phyloP scores from a whole-genome alignment of 1,139 yeast genomes.

The Candida tetrigidarum region DNA sequence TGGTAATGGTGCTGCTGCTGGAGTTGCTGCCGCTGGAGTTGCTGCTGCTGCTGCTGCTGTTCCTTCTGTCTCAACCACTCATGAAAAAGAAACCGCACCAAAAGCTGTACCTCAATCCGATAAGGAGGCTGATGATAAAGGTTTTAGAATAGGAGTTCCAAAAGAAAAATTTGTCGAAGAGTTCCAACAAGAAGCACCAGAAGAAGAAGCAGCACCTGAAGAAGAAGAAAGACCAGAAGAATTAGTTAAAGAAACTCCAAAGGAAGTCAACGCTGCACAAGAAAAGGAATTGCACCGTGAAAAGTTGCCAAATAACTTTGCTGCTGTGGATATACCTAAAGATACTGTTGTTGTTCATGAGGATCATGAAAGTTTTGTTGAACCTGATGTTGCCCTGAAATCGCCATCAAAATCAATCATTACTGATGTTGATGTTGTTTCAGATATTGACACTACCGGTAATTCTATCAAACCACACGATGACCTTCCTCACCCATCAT shows the following conservation, averaged over 20 bases:
- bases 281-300: background rate
- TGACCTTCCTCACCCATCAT: constrained; percentile 6
- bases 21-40: too few species aligned
- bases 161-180: constrained; percentile 1
- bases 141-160: background rate
- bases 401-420: constrained; percentile 15
- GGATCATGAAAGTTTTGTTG: constrained; percentile 12
- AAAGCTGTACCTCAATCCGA: background rate
- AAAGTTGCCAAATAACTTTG: background rate
- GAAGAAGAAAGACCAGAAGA: background rate
- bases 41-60: background rate
- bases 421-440: constrained; percentile 16
- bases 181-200: background rate
- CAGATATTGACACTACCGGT: constrained; percentile 14
- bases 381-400: constrained; percentile 12
- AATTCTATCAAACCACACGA: background rate
- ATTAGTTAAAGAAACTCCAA: background rate
- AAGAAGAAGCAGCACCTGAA: background rate
- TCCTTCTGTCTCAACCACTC: background rate
- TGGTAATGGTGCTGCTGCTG: too few species aligned
- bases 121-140: background rate
- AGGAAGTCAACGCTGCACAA: background rate
- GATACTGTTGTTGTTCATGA: constrained; percentile 6
- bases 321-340: constrained; percentile 1
- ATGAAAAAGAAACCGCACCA: constrained; percentile 8